Conservation (phyloP, 306 rosid genomes). For the Prunus davidiana region DNA sequence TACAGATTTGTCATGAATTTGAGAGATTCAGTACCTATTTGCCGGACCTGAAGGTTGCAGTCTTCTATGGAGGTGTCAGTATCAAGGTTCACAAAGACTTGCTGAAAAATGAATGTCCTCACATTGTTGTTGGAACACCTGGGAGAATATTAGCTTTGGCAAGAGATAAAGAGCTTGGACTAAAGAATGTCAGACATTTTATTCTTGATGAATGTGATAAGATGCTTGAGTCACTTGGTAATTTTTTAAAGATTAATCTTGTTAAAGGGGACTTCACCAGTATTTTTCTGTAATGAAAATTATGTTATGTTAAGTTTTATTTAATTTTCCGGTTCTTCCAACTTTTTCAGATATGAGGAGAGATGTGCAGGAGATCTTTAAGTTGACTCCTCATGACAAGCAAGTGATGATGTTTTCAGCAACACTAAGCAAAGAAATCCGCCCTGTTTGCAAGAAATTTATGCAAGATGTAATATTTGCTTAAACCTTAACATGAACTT, state of each 20-base stretch:
- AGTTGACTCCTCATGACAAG: constrained; percentile 75
- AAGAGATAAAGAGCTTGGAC: constrained; percentile 68
- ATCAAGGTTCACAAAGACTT: constrained; percentile 63
- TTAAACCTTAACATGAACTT: background rate
- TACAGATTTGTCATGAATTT: constrained; percentile 70
- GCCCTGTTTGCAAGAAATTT: constrained; percentile 82
- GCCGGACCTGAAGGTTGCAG: constrained; percentile 54
- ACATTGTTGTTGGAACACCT: constrained; percentile 80
- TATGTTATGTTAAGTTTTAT: background rate
- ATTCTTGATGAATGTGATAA: constrained; percentile 82
- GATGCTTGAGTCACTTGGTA: constrained; percentile 83
- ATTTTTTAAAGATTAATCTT: background rate
- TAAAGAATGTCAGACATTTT: constrained; percentile 77
- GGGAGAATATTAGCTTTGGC: constrained; percentile 67
- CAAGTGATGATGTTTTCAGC: constrained; percentile 89
- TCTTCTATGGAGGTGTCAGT: constrained; percentile 70
- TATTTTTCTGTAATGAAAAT: background rate
- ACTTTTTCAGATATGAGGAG: constrained; percentile 61
- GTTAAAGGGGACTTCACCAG: background rate
- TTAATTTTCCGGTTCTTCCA: constrained; percentile 11
- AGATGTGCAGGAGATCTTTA: constrained; percentile 73
- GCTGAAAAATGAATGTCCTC: constrained; percentile 74
- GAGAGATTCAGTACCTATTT: constrained; percentile 72
- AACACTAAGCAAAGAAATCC: constrained; percentile 71
- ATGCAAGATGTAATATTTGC: constrained; percentile 75